Evolutionary conservation across 164 flowering plant genomes (phyloP).

Genomic region (Taxillus chinensis): DNA sequence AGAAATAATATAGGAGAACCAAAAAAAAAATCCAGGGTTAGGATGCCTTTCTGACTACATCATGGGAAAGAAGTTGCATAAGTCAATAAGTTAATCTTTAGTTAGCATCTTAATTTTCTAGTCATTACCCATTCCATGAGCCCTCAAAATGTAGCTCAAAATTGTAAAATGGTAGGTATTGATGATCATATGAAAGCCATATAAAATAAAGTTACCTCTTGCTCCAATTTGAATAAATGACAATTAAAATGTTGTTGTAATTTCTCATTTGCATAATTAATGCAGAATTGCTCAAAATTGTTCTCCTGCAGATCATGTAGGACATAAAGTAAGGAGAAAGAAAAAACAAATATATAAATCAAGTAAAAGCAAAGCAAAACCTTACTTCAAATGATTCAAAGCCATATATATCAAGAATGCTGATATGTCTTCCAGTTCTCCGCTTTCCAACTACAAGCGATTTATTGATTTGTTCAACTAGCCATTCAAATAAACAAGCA

Average conservation of each 20-base stretch:
- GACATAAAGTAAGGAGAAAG: not conserved
- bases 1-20: no score
- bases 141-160: not conserved
- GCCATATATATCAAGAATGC: conserved; percentile 98
- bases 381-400: conserved; percentile 94
- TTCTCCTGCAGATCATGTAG: conserved; percentile 47
- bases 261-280: conserved; percentile 98
- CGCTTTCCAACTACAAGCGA: conserved; percentile 91
- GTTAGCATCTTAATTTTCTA: no score
- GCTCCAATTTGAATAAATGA: conserved; percentile 94
- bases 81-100: no score
- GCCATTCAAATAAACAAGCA: conserved; percentile 95
- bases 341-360: not conserved
- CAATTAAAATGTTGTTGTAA: conserved; percentile 97
- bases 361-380: not conserved
- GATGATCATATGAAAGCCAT: not conserved
- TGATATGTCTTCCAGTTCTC: conserved; percentile 87
- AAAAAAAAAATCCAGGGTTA: no score
- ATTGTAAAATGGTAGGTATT: not conserved
- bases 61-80: no score
- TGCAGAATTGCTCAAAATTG: conserved; percentile 99
- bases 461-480: conserved; percentile 89
- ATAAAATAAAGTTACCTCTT: conserved; percentile 52
- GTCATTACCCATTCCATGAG: no score
- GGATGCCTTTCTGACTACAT: no score